phyloP scores from a whole-genome alignment of 1,284 basidiomycete genomes.

The Boletus mariae region DNA sequence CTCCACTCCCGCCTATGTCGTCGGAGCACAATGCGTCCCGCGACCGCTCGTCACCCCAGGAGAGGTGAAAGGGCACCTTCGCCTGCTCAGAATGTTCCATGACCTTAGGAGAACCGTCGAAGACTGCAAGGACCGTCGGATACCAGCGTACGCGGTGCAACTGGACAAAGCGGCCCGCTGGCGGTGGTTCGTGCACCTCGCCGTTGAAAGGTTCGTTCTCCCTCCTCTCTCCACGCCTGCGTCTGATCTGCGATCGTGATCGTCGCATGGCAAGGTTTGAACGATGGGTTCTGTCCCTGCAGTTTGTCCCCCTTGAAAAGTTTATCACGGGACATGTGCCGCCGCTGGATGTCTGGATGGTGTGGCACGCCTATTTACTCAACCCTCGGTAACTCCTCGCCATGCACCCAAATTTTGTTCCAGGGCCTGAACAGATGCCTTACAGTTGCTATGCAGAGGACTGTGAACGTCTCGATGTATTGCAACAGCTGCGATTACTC shows the following conservation, averaged over 20 bases:
- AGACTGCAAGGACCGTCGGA: constrained; percentile 25
- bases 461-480: constrained; percentile 31
- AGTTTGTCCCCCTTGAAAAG: constrained; percentile 20
- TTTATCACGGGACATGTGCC: constrained; percentile 35
- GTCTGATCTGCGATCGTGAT: neutral
- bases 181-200: constrained; percentile 31
- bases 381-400: constrained; percentile 32
- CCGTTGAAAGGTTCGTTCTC: constrained; percentile 27
- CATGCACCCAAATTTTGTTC: neutral
- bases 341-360: constrained; percentile 45
- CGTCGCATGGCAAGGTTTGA: constrained; percentile 31
- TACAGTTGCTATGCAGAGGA: constrained; percentile 40
- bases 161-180: constrained; percentile 29
- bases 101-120: constrained; percentile 26
- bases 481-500: constrained; percentile 21
- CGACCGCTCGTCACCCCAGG: constrained; percentile 23
- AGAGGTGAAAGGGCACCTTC: constrained; percentile 30
- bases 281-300: constrained; percentile 30
- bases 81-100: constrained; percentile 28
- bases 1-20: constrained; percentile 8
- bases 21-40: constrained; percentile 16
- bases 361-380: constrained; percentile 46
- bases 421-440: neutral
- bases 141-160: constrained; percentile 21
- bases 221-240: no score